Conservation (phyloP, 441 rosid species). For the Metrosideros polymorpha region DNA sequence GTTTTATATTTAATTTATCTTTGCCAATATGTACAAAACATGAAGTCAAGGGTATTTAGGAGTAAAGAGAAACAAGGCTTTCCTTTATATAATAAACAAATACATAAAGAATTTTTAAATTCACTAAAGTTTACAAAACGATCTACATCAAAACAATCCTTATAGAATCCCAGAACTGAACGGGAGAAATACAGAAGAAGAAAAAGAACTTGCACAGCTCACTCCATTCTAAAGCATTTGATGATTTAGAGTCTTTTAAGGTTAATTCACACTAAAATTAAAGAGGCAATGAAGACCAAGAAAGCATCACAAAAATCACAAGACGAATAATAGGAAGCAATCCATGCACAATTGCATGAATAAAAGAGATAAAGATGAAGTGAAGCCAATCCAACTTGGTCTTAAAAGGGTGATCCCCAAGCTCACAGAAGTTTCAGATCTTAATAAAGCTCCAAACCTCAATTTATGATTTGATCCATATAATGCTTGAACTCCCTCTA, state of each 20-base stretch:
- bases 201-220: neutral
- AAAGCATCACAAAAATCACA: neutral
- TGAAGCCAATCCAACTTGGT: neutral
- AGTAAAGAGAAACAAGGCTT: neutral
- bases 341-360: neutral
- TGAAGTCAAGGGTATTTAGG: neutral
- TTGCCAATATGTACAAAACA: neutral
- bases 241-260: neutral
- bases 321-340: neutral
- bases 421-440: slow-evolving; percentile 55
- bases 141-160: neutral
- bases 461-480: slow-evolving; percentile 81
- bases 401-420: slow-evolving; percentile 15
- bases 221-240: neutral
- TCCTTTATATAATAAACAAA: neutral
- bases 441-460: slow-evolving; percentile 37
- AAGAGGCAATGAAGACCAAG: neutral
- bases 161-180: neutral
- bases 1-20: neutral
- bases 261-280: neutral
- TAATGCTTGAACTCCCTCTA: slow-evolving; percentile 69
- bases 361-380: neutral
- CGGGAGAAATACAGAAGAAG: neutral
- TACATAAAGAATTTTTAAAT: neutral
- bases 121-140: neutral